Conservation (phyloP, 2,329 filamentous ascomycete genomes). For the Capronia epimyces region DNA sequence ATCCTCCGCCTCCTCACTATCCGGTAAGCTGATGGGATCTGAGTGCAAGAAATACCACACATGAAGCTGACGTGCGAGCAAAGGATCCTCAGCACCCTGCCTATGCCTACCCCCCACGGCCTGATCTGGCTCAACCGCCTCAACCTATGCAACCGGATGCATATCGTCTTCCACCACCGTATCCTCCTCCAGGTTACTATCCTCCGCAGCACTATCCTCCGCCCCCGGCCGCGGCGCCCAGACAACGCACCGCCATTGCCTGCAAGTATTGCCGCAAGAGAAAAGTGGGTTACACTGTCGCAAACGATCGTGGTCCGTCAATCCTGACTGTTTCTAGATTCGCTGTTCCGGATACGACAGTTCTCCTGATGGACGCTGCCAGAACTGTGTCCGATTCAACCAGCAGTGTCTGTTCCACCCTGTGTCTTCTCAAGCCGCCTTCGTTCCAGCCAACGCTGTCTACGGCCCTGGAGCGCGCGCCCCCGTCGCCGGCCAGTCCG, state of each 20-base stretch:
- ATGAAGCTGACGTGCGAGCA: conserved; percentile 9
- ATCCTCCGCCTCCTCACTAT: conserved; percentile 34
- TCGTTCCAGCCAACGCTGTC: conserved; percentile 66
- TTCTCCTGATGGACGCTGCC: conserved; percentile 65
- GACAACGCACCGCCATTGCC: conserved; percentile 49
- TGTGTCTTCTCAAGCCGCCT: conserved; percentile 67
- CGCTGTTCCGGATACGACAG: conserved; percentile 70
- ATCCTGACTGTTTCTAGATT: conserved; percentile 49
- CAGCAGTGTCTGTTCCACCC: conserved; percentile 74
- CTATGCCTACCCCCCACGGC: conserved; percentile 35
- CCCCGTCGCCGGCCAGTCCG: conserved; percentile 25
- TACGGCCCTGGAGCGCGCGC: conserved; percentile 46
- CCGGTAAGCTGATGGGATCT: conserved; percentile 32
- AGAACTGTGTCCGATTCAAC: conserved; percentile 67
- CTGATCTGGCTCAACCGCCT: conserved; percentile 37
- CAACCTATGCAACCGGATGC: conserved; percentile 37
- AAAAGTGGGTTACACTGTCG: conserved; percentile 39
- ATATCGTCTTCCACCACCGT: conserved; percentile 42
- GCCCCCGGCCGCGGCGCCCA: conserved; percentile 41
- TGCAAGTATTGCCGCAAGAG: conserved; percentile 49
- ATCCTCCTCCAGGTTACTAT: conserved; percentile 35
- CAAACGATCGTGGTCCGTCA: neutral
- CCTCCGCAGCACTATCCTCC: conserved; percentile 37
- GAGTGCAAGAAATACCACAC: neutral
- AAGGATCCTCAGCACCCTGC: conserved; percentile 27